Evolutionary conservation across 345 rosid genomes (phyloP).

Genomic region (Eucalyptus tenuipes): DNA sequence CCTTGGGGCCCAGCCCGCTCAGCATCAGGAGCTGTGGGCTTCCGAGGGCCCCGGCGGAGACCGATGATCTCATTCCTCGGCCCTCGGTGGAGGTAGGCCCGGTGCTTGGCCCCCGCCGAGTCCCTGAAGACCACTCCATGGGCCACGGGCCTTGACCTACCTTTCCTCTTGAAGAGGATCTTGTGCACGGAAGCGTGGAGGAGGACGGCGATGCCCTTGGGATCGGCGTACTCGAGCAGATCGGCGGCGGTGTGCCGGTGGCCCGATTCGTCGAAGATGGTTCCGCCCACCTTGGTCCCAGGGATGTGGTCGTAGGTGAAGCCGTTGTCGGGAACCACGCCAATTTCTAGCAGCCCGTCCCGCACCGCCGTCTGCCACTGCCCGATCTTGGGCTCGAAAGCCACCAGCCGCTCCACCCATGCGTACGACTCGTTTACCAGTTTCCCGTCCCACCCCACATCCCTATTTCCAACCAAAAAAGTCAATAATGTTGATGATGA

Average conservation of each 20-base stretch:
- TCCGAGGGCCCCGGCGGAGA: conserved; percentile 32
- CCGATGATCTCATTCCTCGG: conserved; percentile 15
- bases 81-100: conserved; percentile 1
- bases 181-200: conserved; percentile 17
- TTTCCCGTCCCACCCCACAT: conserved; percentile 16
- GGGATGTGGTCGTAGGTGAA: conserved; percentile 23
- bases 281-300: conserved; percentile 35
- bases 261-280: conserved; percentile 20
- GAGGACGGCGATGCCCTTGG: conserved; percentile 6
- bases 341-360: conserved; percentile 18
- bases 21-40: conserved; percentile 37
- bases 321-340: conserved; percentile 21
- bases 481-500: background rate
- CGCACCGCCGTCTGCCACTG: conserved; percentile 30
- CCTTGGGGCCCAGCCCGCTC: conserved; percentile 28
- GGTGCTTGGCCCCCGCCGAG: conserved; percentile 2
- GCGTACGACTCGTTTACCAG: conserved; percentile 18
- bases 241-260: conserved; percentile 38
- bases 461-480: background rate
- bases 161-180: conserved; percentile 5
- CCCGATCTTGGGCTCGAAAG: conserved; percentile 5
- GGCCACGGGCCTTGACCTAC: conserved; percentile 2
- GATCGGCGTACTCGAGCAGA: conserved; percentile 19
- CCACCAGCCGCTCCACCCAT: conserved; percentile 32
- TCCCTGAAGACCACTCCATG: conserved; percentile 24